Evolutionary conservation across 2,329 filamentous ascomycete species (phyloP).

Genomic region (Magnaporthiopsis poae): DNA sequence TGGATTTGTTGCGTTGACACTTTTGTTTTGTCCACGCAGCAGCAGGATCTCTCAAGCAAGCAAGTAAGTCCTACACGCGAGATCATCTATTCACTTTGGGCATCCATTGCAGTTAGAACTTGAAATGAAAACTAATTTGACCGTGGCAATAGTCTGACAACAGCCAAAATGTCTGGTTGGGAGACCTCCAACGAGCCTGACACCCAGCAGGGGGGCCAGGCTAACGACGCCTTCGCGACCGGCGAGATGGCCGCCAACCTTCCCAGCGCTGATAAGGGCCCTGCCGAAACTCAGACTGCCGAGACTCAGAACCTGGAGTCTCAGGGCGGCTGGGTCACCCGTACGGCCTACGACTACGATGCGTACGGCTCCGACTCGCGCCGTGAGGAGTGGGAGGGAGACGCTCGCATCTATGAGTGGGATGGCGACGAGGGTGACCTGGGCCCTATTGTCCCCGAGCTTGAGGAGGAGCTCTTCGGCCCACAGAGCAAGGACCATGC

Average conservation of each 20-base stretch:
- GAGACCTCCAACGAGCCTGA: neutral
- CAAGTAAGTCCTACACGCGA: too few species aligned
- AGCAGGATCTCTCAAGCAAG: too few species aligned
- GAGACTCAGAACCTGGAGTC: constrained; percentile 17
- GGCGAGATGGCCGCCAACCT: constrained; percentile 24
- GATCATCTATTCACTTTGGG: too few species aligned
- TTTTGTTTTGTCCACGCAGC: too few species aligned
- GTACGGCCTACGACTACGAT: constrained; percentile 39
- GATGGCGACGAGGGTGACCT: constrained; percentile 77
- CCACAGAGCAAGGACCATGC: constrained; percentile 36
- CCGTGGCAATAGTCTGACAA: neutral
- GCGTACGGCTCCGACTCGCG: constrained; percentile 15
- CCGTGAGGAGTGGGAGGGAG: constrained; percentile 35
- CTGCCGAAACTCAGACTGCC: constrained; percentile 12
- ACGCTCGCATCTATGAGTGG: constrained; percentile 70
- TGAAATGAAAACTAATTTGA: neutral
- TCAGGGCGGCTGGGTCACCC: constrained; percentile 35
- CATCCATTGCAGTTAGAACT: too few species aligned
- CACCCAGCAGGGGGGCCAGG: neutral
- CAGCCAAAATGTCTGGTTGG: neutral
- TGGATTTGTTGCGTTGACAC: too few species aligned
- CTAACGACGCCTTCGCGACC: constrained; percentile 9
- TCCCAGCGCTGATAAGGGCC: constrained; percentile 6
- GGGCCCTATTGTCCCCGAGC: constrained; percentile 56
- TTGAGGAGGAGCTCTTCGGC: constrained; percentile 71